Conservation (phyloP, 202 grass and related monocot genomes). For the Cymbopogon flexuosus region DNA sequence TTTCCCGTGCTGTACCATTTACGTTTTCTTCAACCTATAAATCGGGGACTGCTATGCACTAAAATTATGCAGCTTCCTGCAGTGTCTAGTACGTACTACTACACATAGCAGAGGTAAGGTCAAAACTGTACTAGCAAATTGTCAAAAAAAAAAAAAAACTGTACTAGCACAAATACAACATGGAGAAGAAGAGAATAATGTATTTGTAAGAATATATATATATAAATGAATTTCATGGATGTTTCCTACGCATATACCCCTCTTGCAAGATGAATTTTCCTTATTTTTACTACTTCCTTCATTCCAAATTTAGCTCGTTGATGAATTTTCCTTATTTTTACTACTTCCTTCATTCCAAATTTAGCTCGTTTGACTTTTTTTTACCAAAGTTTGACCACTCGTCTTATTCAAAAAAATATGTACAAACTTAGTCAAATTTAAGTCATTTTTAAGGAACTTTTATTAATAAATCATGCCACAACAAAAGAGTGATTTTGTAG, state of each 20-base stretch:
- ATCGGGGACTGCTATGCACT: background rate
- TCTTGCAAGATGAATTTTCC: background rate
- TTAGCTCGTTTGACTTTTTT: too few species aligned
- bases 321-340: background rate
- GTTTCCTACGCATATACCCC: background rate
- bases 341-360: background rate
- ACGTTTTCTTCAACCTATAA: slow-evolving; percentile 21
- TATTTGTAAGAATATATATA: too few species aligned
- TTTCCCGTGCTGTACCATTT: background rate
- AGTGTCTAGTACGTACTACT: background rate
- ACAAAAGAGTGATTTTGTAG: too few species aligned
- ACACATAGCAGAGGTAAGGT: background rate
- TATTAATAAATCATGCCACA: too few species aligned
- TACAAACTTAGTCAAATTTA: too few species aligned
- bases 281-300: background rate
- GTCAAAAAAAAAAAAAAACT: too few species aligned
- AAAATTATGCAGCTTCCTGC: background rate
- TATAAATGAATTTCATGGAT: background rate
- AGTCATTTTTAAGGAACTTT: too few species aligned
- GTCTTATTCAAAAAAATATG: too few species aligned
- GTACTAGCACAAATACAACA: slow-evolving; percentile 1
- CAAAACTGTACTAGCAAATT: slow-evolving; percentile 13
- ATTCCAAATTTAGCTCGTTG: too few species aligned
- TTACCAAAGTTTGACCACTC: too few species aligned
- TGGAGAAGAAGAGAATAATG: too few species aligned